Conservation (phyloP, 2,329 filamentous ascomycete species). For the Pseudogymnoascus sp. region DNA sequence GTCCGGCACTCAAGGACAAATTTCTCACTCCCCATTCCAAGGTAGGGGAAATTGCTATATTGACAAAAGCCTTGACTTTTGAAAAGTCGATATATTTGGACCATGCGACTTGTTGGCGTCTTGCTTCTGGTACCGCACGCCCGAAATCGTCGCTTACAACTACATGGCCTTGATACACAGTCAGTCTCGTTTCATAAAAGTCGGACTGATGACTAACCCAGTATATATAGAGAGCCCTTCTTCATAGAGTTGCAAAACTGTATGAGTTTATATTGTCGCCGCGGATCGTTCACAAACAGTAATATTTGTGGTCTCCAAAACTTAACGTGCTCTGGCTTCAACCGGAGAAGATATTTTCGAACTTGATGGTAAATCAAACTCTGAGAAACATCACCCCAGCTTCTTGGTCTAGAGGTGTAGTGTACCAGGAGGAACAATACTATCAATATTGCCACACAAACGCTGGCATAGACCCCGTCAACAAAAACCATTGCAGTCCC, state of each 20-base stretch:
- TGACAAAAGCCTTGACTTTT: conserved; percentile 81
- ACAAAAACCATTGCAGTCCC: conserved; percentile 85
- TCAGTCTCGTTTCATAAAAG: background rate
- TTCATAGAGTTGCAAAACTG: conserved; percentile 89
- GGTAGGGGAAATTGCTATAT: conserved; percentile 72
- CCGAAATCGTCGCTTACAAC: conserved; percentile 80
- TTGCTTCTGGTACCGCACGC: conserved; percentile 69
- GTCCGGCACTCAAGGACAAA: conserved; percentile 68
- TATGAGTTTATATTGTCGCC: conserved; percentile 74
- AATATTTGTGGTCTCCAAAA: conserved; percentile 89
- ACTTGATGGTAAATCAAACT: conserved; percentile 85
- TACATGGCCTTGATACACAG: conserved; percentile 66
- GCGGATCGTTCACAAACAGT: conserved; percentile 71
- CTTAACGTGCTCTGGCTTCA: conserved; percentile 83
- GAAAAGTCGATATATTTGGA: conserved; percentile 81
- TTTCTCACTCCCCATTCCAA: conserved; percentile 82
- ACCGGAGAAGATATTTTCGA: conserved; percentile 74
- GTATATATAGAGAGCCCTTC: conserved; percentile 66
- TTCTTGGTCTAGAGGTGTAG: conserved; percentile 75
- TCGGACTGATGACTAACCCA: background rate
- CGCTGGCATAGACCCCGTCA: conserved; percentile 69
- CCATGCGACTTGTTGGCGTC: conserved; percentile 73
- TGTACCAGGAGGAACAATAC: conserved; percentile 79
- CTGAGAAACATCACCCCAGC: conserved; percentile 85
- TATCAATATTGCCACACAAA: conserved; percentile 64